These are phyloP conservation scores for Coemansia reversa DNA, from an alignment of 192 early-diverging fungal species.

Conservation along the genomic window DNA sequence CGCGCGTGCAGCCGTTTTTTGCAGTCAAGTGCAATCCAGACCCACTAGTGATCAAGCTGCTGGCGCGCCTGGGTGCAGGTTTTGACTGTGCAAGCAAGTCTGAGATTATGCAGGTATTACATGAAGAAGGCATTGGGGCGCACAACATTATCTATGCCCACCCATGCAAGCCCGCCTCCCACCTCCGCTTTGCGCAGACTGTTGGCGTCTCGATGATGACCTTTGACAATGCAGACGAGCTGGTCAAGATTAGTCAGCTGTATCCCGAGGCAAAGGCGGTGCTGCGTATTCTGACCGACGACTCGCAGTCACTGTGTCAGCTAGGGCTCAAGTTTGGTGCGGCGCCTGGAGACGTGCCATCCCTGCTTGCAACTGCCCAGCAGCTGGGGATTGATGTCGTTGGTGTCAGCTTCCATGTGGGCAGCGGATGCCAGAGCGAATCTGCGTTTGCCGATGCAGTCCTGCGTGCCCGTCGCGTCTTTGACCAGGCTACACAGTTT, in stretches of 20 bases:
- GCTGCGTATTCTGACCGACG: constrained; percentile 94
- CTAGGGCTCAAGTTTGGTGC: constrained; percentile 98
- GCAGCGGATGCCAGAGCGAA: constrained; percentile 90
- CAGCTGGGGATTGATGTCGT: constrained; percentile 83
- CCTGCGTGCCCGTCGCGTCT: constrained; percentile 75
- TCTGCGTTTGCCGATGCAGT: constrained; percentile 90
- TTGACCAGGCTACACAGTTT: constrained; percentile 77
- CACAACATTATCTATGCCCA: constrained; percentile 93
- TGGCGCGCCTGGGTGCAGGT: constrained; percentile 79
- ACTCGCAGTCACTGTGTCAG: constrained; percentile 87
- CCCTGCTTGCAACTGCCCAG: constrained; percentile 72
- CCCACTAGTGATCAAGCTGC: constrained; percentile 73
- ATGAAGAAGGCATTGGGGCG: constrained; percentile 59
- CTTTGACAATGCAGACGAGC: constrained; percentile 98
- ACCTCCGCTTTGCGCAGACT: constrained; percentile 79
- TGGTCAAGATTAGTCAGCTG: constrained; percentile 83
- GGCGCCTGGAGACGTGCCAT: constrained; percentile 62
- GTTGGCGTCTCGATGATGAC: constrained; percentile 90
- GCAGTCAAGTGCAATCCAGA: constrained; percentile 99
- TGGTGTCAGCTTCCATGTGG: constrained; percentile 96
- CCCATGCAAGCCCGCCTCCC: constrained; percentile 98
- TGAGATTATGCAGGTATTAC: constrained; percentile 84
- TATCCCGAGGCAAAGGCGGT: constrained; percentile 84
- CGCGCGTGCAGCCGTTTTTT: constrained; percentile 95
- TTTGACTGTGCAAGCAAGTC: constrained; percentile 98